Base-by-base conservation (phyloP, 1,284 basidiomycete species). In the Cutaneotrichosporon spelunceum region DNA sequence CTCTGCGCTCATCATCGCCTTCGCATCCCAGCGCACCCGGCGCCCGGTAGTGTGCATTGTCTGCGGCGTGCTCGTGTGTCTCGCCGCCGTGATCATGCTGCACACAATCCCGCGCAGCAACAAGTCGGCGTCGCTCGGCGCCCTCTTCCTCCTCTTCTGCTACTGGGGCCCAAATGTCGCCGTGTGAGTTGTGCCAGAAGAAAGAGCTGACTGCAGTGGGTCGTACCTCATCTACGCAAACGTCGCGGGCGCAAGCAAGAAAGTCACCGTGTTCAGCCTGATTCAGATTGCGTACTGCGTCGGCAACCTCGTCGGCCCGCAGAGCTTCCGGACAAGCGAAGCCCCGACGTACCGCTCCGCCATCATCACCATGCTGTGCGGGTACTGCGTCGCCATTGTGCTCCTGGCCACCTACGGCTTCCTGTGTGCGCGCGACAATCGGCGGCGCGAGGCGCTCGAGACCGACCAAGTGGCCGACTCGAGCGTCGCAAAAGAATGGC, bases 171-270 rank as follows among this genome's bases (percentile, higher is more conserved):
- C 69, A 0, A 66, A 70, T 60, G 34, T 62, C 48, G 54, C 45
- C 44, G 30, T 60, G 44, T 48, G 21, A 57, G 48, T 23, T 7
- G 6, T 19, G 16, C 5, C 16, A 7, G 6, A 7, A 7, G 5
- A 1, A n/a, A n/a, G n/a, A 23, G 45, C 26, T 49, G 48, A 49
- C 45, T 1, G 3, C 24, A 42, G 48, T 39, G 49, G 49, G 21
- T 53, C 65, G 30, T 50, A 67, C 5, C 60, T 68, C 56, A 59
- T 67, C 60, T 69, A 68, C 49, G 64, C 63, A n/a, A 74, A 72
- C 47, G 61, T 65, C 6, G 73, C 62, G 2, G 72, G 73, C 2
- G 65, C 63, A 16, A 70, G 67, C 27, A 75, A 75, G 65, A 74
- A 73, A 57, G 58, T 65, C 7, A 66, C 60, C 3, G 65, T 65